Conservation (phyloP, 768 basidiomycete genomes). For the Leucosporidium yakuticum region DNA sequence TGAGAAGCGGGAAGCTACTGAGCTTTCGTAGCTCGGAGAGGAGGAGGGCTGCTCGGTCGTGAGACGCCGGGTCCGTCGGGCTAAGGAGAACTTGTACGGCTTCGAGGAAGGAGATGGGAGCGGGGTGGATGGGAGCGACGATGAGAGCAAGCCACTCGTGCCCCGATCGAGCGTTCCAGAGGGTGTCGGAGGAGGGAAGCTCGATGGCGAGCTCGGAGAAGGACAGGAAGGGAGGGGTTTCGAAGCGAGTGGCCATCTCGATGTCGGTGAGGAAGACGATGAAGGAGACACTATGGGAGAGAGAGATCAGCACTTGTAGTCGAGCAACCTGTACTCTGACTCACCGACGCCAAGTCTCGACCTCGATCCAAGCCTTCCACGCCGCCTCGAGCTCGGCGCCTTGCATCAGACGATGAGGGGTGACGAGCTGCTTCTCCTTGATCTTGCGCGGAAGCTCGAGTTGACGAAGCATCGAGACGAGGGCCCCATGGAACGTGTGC, state of each 20-base stretch:
- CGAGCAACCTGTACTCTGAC: not conserved
- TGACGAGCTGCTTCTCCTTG: not conserved
- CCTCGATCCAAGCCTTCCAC: constrained; percentile 23
- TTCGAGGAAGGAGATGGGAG: constrained; percentile 12
- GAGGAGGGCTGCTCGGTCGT: constrained; percentile 9
- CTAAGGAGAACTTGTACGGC: constrained; percentile 20
- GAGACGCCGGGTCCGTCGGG: not conserved
- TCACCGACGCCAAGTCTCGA: constrained; percentile 27
- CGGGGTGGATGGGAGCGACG: not conserved
- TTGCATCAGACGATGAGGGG: not conserved
- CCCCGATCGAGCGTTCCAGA: constrained; percentile 5
- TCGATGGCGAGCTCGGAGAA: constrained; percentile 21
- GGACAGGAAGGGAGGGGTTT: constrained; percentile 11
- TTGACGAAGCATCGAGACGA: constrained; percentile 23
- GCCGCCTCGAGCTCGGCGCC: not conserved
- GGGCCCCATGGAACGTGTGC: constrained; percentile 25
- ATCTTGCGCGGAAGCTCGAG: constrained; percentile 14
- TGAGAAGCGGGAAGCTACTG: constrained; percentile 26
- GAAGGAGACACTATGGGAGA: constrained; percentile 14
- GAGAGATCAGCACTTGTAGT: not conserved
- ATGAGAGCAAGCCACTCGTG: constrained; percentile 11
- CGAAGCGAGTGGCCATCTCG: constrained; percentile 21
- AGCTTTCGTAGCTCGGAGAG: constrained; percentile 17
- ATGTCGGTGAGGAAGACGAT: constrained; percentile 32
- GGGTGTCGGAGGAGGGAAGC: constrained; percentile 1